phyloP scores from a whole-genome alignment of 2,329 filamentous ascomycete genomes.

The Geoglossum cookeanum region DNA sequence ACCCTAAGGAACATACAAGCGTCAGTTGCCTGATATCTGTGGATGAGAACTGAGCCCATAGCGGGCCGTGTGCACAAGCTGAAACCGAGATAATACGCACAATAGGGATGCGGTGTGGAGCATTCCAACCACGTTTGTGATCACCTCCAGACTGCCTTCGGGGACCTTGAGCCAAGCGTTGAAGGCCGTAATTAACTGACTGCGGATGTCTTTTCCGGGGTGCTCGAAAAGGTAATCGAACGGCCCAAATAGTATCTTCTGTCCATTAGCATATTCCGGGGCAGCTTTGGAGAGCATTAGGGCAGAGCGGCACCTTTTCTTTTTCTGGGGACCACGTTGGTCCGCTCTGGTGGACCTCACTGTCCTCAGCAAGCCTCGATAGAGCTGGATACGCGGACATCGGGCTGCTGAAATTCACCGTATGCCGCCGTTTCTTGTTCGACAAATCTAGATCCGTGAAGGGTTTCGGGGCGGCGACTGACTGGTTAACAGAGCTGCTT shows the following conservation, averaged over 20 bases:
- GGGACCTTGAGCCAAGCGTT: slow-evolving; percentile 66
- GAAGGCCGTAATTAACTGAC: slow-evolving; percentile 62
- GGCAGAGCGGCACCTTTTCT: slow-evolving; percentile 10
- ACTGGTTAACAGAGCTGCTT: slow-evolving; percentile 38
- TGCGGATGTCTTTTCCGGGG: slow-evolving; percentile 70
- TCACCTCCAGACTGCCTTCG: slow-evolving; percentile 45
- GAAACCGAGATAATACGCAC: slow-evolving; percentile 13
- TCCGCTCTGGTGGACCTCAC: neutral
- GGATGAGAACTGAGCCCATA: neutral
- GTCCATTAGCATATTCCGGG: slow-evolving; percentile 37
- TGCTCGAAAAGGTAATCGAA: slow-evolving; percentile 65
- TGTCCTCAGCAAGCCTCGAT: neutral
- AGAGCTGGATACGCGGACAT: neutral
- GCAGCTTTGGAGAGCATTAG: slow-evolving; percentile 19
- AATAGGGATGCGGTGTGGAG: slow-evolving; percentile 69
- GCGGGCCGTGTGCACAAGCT: neutral
- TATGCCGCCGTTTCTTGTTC: neutral
- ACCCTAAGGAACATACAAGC: slow-evolving; percentile 23
- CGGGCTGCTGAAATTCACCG: neutral
- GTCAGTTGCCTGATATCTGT: neutral
- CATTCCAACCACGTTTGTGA: slow-evolving; percentile 67
- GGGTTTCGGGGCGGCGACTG: slow-evolving; percentile 23
- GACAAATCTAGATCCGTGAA: neutral
- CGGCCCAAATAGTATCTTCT: slow-evolving; percentile 56
- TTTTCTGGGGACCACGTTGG: slow-evolving; percentile 5